Conservation (phyloP, 176 grass and related monocot genomes). For the Pontederia paniculata region DNA sequence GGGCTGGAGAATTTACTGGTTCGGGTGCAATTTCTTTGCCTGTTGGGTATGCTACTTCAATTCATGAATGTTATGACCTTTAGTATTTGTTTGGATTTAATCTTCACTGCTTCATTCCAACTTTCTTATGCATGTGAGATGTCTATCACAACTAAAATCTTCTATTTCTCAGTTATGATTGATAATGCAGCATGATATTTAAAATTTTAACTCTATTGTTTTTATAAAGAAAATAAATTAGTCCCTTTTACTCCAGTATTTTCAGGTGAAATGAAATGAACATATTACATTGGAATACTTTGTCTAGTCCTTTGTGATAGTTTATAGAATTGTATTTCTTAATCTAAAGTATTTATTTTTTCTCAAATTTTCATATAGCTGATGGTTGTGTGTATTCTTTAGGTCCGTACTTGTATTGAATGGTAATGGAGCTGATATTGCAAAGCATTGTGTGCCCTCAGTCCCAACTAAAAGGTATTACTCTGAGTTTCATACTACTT, state of each 20-base stretch:
- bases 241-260: no score
- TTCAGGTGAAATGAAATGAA: no score
- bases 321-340: conserved; percentile 1
- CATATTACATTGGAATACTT: no score
- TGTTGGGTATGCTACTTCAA: conserved; percentile 39
- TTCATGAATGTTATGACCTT: not conserved
- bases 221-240: no score
- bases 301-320: no score
- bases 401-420: conserved; percentile 80
- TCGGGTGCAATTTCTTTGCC: conserved; percentile 40
- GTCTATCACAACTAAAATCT: no score
- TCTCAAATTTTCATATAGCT: conserved; percentile 13
- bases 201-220: no score
- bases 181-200: no score
- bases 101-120: no score
- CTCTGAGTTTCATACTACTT: not conserved
- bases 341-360: conserved; percentile 2
- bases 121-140: no score
- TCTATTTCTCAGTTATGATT: no score
- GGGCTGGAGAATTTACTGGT: conserved; percentile 51
- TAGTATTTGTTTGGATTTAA: no score
- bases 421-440: conserved; percentile 78
- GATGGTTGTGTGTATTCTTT: conserved; percentile 6
- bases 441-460: conserved; percentile 79
- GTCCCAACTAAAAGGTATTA: conserved; percentile 54